phyloP scores from a whole-genome alignment of 306 rosid genomes.

The Cyamopsis tetragonoloba region DNA sequence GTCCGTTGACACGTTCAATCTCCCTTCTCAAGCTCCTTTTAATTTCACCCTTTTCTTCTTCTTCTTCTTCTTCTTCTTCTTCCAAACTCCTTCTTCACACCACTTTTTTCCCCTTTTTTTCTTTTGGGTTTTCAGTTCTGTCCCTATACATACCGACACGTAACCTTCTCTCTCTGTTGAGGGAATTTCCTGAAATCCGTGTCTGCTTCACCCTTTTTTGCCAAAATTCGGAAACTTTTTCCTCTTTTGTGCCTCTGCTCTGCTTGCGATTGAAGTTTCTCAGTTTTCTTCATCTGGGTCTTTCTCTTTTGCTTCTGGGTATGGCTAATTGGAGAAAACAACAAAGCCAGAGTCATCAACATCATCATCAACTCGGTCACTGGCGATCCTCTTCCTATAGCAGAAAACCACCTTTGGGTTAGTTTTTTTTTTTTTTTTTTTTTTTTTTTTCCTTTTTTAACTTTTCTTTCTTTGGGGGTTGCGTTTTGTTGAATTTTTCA shows the following conservation, averaged over 20 bases:
- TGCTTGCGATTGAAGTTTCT: background rate
- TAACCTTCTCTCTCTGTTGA: background rate
- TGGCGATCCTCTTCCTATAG: slow-evolving; percentile 31
- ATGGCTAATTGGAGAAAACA: slow-evolving; percentile 72
- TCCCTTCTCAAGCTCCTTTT: background rate
- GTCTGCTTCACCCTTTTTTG: slow-evolving; percentile 14
- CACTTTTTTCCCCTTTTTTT: background rate
- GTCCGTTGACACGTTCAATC: background rate
- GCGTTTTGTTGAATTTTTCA: background rate
- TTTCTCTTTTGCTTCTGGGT: background rate
- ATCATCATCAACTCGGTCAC: slow-evolving; percentile 42
- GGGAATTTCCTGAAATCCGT: slow-evolving; percentile 4
- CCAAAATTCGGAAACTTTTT: background rate
- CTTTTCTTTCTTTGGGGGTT: too few relatives aligned
- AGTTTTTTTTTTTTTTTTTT: background rate
- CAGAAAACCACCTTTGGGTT: slow-evolving; percentile 63
- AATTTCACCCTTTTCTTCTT: slow-evolving; percentile 2
- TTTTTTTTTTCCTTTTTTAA: background rate
- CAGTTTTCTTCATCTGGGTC: slow-evolving; percentile 16
- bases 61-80: background rate
- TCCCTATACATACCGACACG: too few relatives aligned
- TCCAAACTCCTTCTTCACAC: background rate
- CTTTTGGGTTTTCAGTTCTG: too few relatives aligned
- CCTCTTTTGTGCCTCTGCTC: slow-evolving; percentile 2
- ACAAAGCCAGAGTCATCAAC: slow-evolving; percentile 37